A percentile compares a stretch with the other conserved stretches of the same genome.
Conservation (phyloP, 2,329 filamentous ascomycete genomes). For the Colletotrichum sp. region DNA sequence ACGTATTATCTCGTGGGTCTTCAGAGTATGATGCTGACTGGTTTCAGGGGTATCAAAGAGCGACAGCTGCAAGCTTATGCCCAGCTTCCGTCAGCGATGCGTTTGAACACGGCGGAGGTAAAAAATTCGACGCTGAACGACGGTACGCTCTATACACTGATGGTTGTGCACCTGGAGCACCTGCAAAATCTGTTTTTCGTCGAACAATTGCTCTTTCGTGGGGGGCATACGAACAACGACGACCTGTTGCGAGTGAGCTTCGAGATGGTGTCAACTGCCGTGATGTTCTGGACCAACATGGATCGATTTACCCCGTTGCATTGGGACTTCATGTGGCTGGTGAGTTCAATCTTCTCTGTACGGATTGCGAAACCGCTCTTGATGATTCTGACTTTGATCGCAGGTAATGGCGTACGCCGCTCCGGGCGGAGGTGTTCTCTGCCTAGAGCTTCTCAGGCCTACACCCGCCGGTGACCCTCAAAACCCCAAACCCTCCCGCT, state of each 20-base stretch:
- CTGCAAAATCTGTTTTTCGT: not conserved
- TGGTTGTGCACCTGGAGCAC: not conserved
- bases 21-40: not conserved
- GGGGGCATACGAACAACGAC: not conserved
- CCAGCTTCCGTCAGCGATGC: not conserved
- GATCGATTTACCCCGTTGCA: constrained; percentile 40
- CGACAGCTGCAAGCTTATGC: not conserved
- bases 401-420: not conserved
- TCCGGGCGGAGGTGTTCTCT: not conserved
- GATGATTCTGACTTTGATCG: not conserved
- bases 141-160: not conserved
- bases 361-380: accelerated
- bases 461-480: not conserved
- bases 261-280: constrained; percentile 49
- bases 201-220: not conserved
- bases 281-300: constrained; percentile 54
- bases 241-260: constrained; percentile 37
- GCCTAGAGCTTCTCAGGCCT: not conserved
- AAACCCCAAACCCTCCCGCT: not conserved
- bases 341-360: not conserved
- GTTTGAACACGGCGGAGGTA: not conserved
- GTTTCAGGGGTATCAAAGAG: not conserved
- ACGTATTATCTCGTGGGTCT: not conserved
- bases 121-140: not conserved
- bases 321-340: not conserved